Conservation (phyloP, 2,329 filamentous ascomycete species). For the Aspergillus brunneoviolaceus region DNA sequence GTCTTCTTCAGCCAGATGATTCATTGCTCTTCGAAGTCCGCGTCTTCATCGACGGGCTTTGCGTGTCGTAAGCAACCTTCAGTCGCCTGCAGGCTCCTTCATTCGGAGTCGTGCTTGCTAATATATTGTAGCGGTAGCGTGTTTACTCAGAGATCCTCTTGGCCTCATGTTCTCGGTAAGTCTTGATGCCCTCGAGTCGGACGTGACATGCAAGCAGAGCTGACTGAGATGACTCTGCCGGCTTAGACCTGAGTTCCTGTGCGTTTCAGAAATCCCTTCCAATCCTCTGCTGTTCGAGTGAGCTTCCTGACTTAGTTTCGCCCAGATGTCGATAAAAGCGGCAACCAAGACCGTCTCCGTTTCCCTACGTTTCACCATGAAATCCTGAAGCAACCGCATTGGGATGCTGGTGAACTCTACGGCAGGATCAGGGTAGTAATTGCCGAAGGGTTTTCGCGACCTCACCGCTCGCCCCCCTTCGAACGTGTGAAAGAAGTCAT, state of each 20-base stretch:
- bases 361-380: conserved; percentile 73
- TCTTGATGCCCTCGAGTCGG: conserved; percentile 10
- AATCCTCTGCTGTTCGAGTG: conserved; percentile 31
- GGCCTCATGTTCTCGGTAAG: conserved; percentile 56
- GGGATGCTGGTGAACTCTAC: conserved; percentile 68
- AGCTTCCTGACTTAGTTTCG: conserved; percentile 4
- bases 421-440: conserved; percentile 76
- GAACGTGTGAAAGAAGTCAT: conserved; percentile 71
- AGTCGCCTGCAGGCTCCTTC: not conserved
- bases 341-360: conserved; percentile 60
- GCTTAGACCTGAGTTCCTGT: conserved; percentile 38
- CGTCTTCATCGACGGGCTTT: conserved; percentile 66
- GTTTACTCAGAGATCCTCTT: conserved; percentile 52
- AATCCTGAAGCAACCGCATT: conserved; percentile 66
- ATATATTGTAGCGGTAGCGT: conserved; percentile 51
- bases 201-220: conserved; percentile 6
- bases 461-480: conserved; percentile 51
- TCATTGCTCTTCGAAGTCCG: conserved; percentile 63
- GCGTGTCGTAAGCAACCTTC: conserved; percentile 57
- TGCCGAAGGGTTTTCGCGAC: conserved; percentile 67
- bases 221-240: not conserved
- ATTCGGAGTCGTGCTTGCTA: conserved; percentile 1
- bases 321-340: conserved; percentile 52
- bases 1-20: conserved; percentile 58
- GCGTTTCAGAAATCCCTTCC: conserved; percentile 34